Percentiles rank a stretch among this genome's conserved stretches.
These are phyloP conservation scores for Penicillium antarcticum DNA, from an alignment of 495 filamentous ascomycete species.

Conservation along the genomic window DNA sequence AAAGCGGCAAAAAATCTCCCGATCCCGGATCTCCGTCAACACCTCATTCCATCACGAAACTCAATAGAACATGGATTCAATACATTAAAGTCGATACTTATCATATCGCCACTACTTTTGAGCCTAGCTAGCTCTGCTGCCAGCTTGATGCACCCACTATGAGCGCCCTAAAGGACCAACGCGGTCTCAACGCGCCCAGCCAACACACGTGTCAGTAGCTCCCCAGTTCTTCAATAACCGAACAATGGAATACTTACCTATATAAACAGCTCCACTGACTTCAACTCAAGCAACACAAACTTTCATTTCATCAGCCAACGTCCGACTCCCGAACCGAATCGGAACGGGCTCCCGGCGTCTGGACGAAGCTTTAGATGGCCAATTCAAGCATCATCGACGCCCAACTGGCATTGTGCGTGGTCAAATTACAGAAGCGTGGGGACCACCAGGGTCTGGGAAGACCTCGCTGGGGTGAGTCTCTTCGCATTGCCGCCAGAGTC, in stretches of 20 bases:
- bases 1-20: not conserved
- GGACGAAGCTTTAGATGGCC: conserved; percentile 47
- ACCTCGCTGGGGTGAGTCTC: conserved; percentile 70
- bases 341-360: conserved; percentile 64
- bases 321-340: conserved; percentile 43
- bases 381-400: conserved; percentile 6
- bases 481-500: not conserved
- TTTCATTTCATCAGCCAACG: conserved; percentile 57
- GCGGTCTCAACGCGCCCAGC: conserved; percentile 22
- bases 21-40: conserved; percentile 2
- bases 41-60: not conserved
- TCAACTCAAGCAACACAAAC: conserved; percentile 87
- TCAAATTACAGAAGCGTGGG: conserved; percentile 84
- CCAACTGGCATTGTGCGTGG: conserved; percentile 58
- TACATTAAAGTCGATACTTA: not conserved
- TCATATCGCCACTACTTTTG: not conserved
- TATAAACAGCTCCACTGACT: conserved; percentile 57
- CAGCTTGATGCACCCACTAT: conserved; percentile 11
- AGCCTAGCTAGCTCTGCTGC: not conserved
- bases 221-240: not conserved
- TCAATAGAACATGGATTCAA: not conserved
- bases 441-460: conserved; percentile 86
- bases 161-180: conserved; percentile 29
- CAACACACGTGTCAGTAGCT: conserved; percentile 27
- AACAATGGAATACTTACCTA: not conserved